A percentile compares a stretch with the other conserved stretches of the same genome.
phyloP scores from a whole-genome alignment of 257 asterid genomes.

The Hygrophila difformis region DNA sequence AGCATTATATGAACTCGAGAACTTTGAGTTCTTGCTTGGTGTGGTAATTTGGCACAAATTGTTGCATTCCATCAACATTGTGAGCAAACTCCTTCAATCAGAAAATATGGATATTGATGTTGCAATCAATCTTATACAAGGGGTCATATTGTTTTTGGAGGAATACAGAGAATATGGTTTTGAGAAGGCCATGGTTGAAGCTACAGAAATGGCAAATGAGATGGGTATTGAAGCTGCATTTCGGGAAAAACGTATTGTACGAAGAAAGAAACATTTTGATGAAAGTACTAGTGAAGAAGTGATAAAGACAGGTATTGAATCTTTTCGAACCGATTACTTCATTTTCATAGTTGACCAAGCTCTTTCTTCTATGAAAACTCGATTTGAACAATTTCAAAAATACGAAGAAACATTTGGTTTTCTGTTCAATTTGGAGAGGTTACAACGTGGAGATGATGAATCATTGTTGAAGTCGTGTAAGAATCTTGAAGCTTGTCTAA shows the following conservation, averaged over 20 bases:
- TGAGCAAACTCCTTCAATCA: background rate
- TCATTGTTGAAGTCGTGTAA: background rate
- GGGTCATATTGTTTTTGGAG: background rate
- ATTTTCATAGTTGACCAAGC: constrained; percentile 5
- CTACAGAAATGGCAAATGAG: constrained; percentile 1
- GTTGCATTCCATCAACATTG: background rate
- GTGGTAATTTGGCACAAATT: background rate
- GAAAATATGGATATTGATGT: constrained; percentile 1
- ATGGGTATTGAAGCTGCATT: constrained; percentile 5
- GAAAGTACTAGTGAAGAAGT: background rate
- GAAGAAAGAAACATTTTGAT: constrained; percentile 5
- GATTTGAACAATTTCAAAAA: constrained; percentile 12
- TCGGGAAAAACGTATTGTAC: too few species aligned
- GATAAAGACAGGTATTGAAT: background rate
- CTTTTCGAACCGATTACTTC: constrained; percentile 10
- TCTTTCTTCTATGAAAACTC: background rate
- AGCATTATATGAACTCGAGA: constrained; percentile 6
- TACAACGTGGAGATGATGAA: background rate
- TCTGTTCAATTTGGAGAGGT: background rate
- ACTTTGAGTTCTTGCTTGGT: constrained; percentile 8
- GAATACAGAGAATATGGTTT: background rate
- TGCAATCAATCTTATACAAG: constrained; percentile 5
- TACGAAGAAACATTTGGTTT: constrained; percentile 6
- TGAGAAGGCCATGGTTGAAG: background rate
- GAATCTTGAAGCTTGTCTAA: constrained; percentile 2